phyloP scores from a whole-genome alignment of 768 basidiomycete species.

The Chlorophyllum brunneum region DNA sequence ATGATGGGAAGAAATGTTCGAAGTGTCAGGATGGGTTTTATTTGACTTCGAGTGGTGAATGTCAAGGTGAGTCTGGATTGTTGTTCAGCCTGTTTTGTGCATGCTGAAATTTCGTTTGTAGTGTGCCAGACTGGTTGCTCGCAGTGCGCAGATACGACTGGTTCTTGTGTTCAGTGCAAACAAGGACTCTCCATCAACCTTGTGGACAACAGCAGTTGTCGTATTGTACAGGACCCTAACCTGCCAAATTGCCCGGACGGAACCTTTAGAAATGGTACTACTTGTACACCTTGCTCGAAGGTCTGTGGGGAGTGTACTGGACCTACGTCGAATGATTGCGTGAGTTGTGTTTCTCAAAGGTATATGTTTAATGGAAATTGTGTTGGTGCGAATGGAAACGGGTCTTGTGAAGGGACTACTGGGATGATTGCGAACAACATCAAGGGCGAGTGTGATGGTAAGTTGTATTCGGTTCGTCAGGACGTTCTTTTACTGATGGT shows the following conservation, averaged over 20 bases:
- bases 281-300: slow-evolving; percentile 58
- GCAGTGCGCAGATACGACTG: slow-evolving; percentile 62
- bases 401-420: slow-evolving; percentile 69
- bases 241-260: slow-evolving; percentile 63
- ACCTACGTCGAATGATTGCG: slow-evolving; percentile 64
- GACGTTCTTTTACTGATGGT: neutral
- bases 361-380: slow-evolving; percentile 69
- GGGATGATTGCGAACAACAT: slow-evolving; percentile 72
- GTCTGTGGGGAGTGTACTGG: slow-evolving; percentile 72
- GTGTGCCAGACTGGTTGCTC: slow-evolving; percentile 75
- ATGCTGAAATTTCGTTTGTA: slow-evolving; percentile 19
- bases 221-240: slow-evolving; percentile 45
- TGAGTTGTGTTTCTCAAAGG: slow-evolving; percentile 58
- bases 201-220: slow-evolving; percentile 65
- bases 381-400: slow-evolving; percentile 58
- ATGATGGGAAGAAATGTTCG: slow-evolving; percentile 75
- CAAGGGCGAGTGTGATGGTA: slow-evolving; percentile 83
- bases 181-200: slow-evolving; percentile 64
- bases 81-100: neutral
- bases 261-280: slow-evolving; percentile 51
- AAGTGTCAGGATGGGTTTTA: slow-evolving; percentile 77
- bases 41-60: slow-evolving; percentile 63
- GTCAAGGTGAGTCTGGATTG: slow-evolving; percentile 48
- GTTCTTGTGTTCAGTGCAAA: slow-evolving; percentile 69
- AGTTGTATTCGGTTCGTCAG: slow-evolving; percentile 24